Evolutionary conservation across 2,329 filamentous ascomycete genomes (phyloP), one percentile per base, ranked within the genome.

Genomic region (Pyrenophora seminiperda): DNA sequence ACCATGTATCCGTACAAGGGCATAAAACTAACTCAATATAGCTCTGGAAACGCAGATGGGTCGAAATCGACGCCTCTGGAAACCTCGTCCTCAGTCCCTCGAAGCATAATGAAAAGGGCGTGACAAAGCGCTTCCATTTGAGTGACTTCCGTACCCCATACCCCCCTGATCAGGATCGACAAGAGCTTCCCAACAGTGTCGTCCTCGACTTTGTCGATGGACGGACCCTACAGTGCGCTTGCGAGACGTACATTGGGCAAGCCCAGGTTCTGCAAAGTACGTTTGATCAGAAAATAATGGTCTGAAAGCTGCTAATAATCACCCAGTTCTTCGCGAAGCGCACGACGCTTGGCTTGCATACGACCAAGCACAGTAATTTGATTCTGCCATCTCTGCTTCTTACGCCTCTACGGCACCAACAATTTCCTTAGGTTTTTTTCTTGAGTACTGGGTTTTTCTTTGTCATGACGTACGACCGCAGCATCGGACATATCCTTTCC

Each of bases 41-140:
- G 77, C 81, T 99, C 10, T 99, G 94, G 94, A 99, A 97, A 77
- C 88, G 93, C 46, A 86, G 94, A 53, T 91, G 88, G 65, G 86
- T 97, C 75, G 88, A 88, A 58, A 84, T 99, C 48, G 92, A 97
- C 71, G 84, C 86, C 7, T 81, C 88, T 53, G 94, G 93, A 14
- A 91, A 89, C 73, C 77, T 99, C 31, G 86, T 96, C 50, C 81
- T 99, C 54, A 89, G 87, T 33, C 81, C 86, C 7, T 82, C 87
- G 14, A 85, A 85, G 54, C 82, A 85, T 15, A 83, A 84, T 58
- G 79, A 81, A 39, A 82, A 73, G 77, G 84, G 71, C 79, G 82
- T 79, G 76, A 83, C 86, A 47, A 92, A 92, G 76, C 85, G 88
- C 53, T 97, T 91, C 71, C 90, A 96, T 68, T 80, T 99, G 49